Base-by-base conservation (phyloP, 352 stramenopile genomes). In the Pythium phragmitis region DNA sequence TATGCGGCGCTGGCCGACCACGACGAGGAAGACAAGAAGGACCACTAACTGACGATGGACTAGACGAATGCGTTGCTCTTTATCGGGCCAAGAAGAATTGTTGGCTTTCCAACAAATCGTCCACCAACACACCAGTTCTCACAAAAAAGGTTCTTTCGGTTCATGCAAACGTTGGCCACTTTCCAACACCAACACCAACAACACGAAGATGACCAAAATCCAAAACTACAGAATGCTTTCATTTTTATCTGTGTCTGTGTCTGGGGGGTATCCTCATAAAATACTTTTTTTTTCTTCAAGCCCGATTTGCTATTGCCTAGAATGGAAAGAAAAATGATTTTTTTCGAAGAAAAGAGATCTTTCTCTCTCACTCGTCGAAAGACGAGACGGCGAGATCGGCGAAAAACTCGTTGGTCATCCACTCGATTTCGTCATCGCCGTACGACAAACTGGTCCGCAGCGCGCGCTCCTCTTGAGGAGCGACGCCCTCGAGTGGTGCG, bases 361-460 rank as follows among this genome's bases (percentile, higher is more conserved):
- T 13, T 14, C 34, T 39, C 34, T 39, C 11, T 39, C 34, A 14
- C 4, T 39, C 11, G 7, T 39, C 34, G 53, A 21, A n/a, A 48
- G 49, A 45, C 4, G n/a, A 26, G 33, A 52, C 6, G 23, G 36
- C 28, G 37, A 8, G 37, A 12, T n/a, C 46, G n/a, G 37, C 26
- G 26, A 69, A 69, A 36, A 57, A 69, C 30, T 63, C 63, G 55
- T 64, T 43, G 42, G 47, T 62, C 56, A 70, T 70, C 11, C 16
- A 51, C 50, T 70, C 63, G 51, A 70, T 56, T 43, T 70, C 63
- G 19, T 60, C 63, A 14, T 36, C 28, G 9, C 52, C 39, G 30
- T 65, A 70, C 17, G 51, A 60, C 23, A 65, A 26, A 19, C 56
- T 58, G 1, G 56, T 47, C 12, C 41, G 63, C 26, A 65, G 39